Evolutionary conservation across 129 eudicot genomes (phyloP).

Genomic region (Chrysanthemum lavandulifolium): DNA sequence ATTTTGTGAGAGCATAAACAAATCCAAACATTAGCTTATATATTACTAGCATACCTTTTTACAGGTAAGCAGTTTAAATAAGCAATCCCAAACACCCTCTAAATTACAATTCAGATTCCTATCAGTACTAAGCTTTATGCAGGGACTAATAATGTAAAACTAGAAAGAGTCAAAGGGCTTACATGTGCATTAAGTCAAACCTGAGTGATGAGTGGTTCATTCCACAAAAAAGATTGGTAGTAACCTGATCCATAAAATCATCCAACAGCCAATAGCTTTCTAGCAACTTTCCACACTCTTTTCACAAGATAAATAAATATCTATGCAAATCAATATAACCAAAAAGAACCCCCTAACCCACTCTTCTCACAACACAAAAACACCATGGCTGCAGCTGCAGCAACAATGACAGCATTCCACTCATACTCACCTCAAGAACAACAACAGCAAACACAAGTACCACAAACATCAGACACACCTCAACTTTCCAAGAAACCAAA

Average conservation of each 20-base stretch:
- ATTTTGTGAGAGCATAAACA: too few species aligned
- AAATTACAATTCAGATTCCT: not conserved
- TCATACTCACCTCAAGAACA: slow-evolving; percentile 38
- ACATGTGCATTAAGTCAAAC: not conserved
- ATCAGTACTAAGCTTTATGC: not conserved
- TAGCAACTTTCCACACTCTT: slow-evolving; percentile 6
- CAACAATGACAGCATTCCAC: slow-evolving; percentile 30
- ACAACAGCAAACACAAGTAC: slow-evolving; percentile 17
- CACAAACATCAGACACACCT: slow-evolving; percentile 39
- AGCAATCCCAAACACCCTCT: not conserved
- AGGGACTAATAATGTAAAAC: slow-evolving; percentile 13
- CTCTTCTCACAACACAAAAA: not conserved
- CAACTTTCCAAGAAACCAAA: slow-evolving; percentile 50
- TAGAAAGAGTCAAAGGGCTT: slow-evolving; percentile 18
- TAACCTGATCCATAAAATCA: slow-evolving; percentile 41
- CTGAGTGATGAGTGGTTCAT: slow-evolving; percentile 1
- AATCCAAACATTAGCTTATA: too few species aligned
- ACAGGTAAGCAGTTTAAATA: not conserved
- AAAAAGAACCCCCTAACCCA: not conserved
- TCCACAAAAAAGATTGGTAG: slow-evolving; percentile 13
- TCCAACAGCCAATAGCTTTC: slow-evolving; percentile 37
- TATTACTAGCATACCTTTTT: not conserved
- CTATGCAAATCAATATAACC: not conserved
- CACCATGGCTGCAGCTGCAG: slow-evolving; percentile 31
- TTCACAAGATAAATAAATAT: slow-evolving; percentile 10